Conservation (phyloP, 2,329 filamentous ascomycete species). For the Fusarium subtropicale region DNA sequence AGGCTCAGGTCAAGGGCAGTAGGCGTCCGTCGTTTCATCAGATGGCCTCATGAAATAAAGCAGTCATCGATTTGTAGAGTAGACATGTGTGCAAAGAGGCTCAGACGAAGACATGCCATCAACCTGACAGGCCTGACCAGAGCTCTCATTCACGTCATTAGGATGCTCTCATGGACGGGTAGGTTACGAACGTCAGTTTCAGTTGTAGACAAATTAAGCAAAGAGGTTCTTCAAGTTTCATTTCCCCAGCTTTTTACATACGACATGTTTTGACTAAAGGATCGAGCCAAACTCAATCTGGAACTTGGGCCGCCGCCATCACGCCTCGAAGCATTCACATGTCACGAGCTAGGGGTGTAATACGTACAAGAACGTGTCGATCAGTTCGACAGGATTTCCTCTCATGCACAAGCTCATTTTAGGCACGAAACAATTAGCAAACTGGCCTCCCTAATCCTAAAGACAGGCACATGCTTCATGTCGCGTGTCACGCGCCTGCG, state of each 20-base stretch:
- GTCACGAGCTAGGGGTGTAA: constrained; percentile 21
- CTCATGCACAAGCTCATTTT: constrained; percentile 27
- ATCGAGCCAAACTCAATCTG: constrained; percentile 38
- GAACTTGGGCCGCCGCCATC: constrained; percentile 35
- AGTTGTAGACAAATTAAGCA: background rate
- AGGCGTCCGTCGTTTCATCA: background rate
- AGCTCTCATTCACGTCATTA: no score
- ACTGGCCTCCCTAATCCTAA: constrained; percentile 5
- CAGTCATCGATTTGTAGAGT: background rate
- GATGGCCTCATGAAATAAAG: background rate
- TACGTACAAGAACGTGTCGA: constrained; percentile 15
- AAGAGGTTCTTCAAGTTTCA: constrained; percentile 11
- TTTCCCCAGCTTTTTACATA: constrained; percentile 39
- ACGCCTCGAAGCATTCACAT: constrained; percentile 35
- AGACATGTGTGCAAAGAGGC: background rate
- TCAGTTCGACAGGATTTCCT: constrained; percentile 20
- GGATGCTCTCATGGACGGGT: background rate
- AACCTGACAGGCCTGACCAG: background rate
- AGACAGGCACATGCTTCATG: constrained; percentile 29
- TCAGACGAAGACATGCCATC: background rate
- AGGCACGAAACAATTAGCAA: constrained; percentile 1
- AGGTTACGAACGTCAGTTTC: background rate
- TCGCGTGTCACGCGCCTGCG: constrained; percentile 27
- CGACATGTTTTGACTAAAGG: constrained; percentile 23
- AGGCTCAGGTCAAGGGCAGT: constrained; percentile 5